Evolutionary conservation across 495 filamentous ascomycete genomes (phyloP).

Genomic region (Achaetomiella virescens): DNA sequence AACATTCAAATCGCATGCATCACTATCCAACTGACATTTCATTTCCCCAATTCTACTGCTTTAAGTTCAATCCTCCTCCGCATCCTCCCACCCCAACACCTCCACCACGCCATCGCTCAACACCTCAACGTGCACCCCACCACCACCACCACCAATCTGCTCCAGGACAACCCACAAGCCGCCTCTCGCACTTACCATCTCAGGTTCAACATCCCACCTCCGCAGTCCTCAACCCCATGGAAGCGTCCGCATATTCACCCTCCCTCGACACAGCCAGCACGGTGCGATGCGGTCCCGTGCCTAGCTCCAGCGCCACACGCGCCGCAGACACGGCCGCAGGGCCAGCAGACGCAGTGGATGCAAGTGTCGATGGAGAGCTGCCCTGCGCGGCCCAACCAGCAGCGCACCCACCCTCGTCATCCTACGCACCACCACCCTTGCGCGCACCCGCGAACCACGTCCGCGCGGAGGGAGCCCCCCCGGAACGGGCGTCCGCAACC

Average conservation of each 20-base stretch:
- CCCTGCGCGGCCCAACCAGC: no score
- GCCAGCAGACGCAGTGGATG: not conserved
- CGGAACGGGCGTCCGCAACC: conserved; percentile 50
- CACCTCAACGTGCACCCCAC: conserved; percentile 59
- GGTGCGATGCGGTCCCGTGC: conserved; percentile 55
- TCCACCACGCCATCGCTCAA: conserved; percentile 60
- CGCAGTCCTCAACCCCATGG: conserved; percentile 59
- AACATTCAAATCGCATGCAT: no score
- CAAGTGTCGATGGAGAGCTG: no score
- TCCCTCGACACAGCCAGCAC: conserved; percentile 50
- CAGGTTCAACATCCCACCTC: conserved; percentile 66
- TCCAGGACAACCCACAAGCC: conserved; percentile 77
- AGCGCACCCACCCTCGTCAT: conserved; percentile 55
- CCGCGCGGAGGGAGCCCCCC: no score
- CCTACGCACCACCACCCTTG: conserved; percentile 44
- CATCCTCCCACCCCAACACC: conserved; percentile 49
- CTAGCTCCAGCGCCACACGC: conserved; percentile 58
- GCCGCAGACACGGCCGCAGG: conserved; percentile 37
- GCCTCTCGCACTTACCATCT: conserved; percentile 35
- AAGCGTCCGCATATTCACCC: conserved; percentile 63
- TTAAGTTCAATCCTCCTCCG: conserved; percentile 30
- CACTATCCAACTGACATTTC: no score
- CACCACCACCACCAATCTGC: conserved; percentile 50
- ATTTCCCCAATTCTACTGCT: not conserved
- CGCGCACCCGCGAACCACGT: conserved; percentile 33